Conservation (phyloP, 352 stramenopile genomes). For the Aphanomyces astaci region DNA sequence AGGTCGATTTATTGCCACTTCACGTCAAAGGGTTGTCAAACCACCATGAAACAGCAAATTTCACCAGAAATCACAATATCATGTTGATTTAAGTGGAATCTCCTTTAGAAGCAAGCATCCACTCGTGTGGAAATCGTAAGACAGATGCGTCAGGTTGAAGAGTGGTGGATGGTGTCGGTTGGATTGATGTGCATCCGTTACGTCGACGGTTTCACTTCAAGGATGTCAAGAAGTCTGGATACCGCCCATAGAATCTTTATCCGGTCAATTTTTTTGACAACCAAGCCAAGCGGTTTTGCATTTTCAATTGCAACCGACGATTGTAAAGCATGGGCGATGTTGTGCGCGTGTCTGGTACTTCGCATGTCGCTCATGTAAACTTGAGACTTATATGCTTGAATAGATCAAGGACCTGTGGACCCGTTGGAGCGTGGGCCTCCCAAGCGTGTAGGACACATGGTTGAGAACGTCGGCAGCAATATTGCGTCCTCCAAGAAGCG, state of each 20-base stretch:
- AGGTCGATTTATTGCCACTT: too few species aligned
- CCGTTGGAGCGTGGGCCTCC: constrained; percentile 56
- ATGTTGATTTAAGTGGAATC: too few species aligned
- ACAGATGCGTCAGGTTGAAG: too few species aligned
- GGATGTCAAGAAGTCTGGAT: too few species aligned
- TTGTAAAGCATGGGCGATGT: constrained; percentile 9
- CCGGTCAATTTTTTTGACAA: not conserved
- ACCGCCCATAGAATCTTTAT: too few species aligned
- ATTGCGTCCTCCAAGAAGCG: constrained; percentile 78
- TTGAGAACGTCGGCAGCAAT: constrained; percentile 72
- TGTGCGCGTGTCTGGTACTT: not conserved
- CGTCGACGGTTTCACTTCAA: not conserved
- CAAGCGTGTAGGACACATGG: constrained; percentile 61
- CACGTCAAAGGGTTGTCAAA: too few species aligned
- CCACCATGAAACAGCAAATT: too few species aligned
- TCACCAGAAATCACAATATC: too few species aligned
- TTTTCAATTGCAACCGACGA: constrained; percentile 15
- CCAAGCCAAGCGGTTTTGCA: constrained; percentile 4
- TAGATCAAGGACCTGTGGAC: constrained; percentile 25
- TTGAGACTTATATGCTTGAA: not conserved
- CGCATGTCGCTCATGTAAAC: not conserved
- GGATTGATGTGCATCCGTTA: not conserved
- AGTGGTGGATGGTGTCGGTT: too few species aligned
- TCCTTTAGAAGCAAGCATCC: too few species aligned
- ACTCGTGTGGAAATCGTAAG: too few species aligned